Evolutionary conservation across 2,329 filamentous ascomycete species (phyloP), one percentile per base, ranked within the genome.

Genomic region (Orbilia javanica): DNA sequence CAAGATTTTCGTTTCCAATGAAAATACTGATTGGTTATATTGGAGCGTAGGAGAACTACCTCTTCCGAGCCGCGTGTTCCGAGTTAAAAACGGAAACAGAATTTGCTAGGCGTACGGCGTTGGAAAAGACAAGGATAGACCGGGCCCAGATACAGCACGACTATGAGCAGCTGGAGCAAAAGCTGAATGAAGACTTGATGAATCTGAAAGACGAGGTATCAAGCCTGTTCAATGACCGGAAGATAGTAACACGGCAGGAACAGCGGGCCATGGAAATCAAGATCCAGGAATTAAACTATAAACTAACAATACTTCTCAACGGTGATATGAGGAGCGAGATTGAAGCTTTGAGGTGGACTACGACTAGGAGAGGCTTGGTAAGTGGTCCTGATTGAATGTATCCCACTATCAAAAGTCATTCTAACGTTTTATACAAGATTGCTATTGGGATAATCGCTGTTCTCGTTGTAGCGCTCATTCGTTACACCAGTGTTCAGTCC

Each of bases 231-330:
- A 95, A 98, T 82, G 95, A 99, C 83, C 90, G 96, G 50, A 96
- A 95, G 83, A 97, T 98, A 92, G 89, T 90, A 1, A 94, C 97
- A 1, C 87, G 94, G 68, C 92, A 95, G 84, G 93, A 97, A 84
- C 94, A 97, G 84, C 91, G 94, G 83, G 88, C 88, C 5, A 91
- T 93, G 82, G 95, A 98, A 25, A 29, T 79, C 20, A 82, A 93
- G 88, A 94, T 97, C 79, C 94, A 97, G 87, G 92, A 97, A 85
- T 88, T 98, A 81, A 97, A 95, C 85, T 97, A 98, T 85, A 96
- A 97, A 84, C 98, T 99, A 84, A 96, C 93, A 22, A 93, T 97
- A 34, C 88, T 89, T 46, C 88, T 99, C 50, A 96, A 93, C 83
- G 96, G 93, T 79, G 96, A 98, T 84, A 90, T 92, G 57, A 94